phyloP scores from a whole-genome alignment of 805 yeast genomes.

The Zygosaccharomyces siamensis region DNA sequence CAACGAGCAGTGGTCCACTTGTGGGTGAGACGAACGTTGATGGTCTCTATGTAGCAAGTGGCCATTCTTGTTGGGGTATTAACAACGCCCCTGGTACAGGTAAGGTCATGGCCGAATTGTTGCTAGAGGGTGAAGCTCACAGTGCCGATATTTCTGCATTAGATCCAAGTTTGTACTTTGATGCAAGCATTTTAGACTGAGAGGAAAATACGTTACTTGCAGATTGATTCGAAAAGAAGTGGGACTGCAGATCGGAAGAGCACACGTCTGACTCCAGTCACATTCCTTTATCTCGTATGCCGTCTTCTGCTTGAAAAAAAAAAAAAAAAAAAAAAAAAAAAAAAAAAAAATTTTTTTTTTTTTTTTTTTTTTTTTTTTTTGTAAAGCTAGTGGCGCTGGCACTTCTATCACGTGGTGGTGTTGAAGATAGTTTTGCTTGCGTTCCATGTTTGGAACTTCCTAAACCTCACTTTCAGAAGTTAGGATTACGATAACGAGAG shows the following conservation, averaged over 20 bases:
- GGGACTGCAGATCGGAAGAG: no score
- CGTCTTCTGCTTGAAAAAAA: no score
- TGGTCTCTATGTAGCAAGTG: slow-evolving; percentile 74
- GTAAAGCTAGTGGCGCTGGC: no score
- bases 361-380: no score
- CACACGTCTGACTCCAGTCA: no score
- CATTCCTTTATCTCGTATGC: no score
- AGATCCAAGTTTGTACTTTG: slow-evolving; percentile 85
- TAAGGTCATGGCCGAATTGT: slow-evolving; percentile 79
- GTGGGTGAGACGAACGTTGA: slow-evolving; percentile 90
- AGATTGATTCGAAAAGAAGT: no score
- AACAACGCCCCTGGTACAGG: slow-evolving; percentile 98
- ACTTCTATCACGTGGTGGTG: not conserved
- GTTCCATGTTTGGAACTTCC: not conserved
- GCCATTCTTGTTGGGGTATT: slow-evolving; percentile 98
- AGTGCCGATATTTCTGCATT: slow-evolving; percentile 77
- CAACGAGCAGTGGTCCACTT: slow-evolving; percentile 87
- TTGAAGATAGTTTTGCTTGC: not conserved
- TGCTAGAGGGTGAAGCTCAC: slow-evolving; percentile 74
- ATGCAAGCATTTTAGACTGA: slow-evolving; percentile 45
- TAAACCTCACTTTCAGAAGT: not conserved
- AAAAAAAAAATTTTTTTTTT: no score
- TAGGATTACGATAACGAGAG: not conserved
- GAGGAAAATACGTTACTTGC: no score
- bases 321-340: no score